Evolutionary conservation across 83 land plant species (phyloP).

Genomic region (Thuja plicata): DNA sequence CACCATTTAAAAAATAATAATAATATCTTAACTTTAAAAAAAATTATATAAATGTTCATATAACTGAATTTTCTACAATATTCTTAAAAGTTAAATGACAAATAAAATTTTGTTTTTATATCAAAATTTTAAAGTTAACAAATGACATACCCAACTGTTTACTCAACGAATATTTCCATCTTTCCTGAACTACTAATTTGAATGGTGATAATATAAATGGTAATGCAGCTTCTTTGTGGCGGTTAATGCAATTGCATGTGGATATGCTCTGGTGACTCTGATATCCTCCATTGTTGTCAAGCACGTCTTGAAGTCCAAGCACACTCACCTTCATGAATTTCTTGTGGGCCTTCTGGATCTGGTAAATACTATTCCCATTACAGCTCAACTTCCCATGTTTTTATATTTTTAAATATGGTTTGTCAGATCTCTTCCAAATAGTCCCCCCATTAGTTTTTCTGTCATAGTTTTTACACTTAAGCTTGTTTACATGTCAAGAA

Average conservation of each 20-base stretch:
- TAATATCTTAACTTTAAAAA: too few species aligned
- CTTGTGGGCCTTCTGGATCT: neutral
- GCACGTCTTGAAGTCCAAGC: neutral
- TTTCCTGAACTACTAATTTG: neutral
- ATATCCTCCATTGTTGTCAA: neutral
- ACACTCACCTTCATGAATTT: neutral
- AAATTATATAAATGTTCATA: too few species aligned
- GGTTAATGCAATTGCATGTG: conserved; percentile 38
- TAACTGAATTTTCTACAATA: too few species aligned
- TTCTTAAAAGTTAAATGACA: neutral
- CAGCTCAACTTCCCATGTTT: neutral
- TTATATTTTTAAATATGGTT: neutral
- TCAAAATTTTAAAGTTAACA: too few species aligned
- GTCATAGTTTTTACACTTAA: too few species aligned
- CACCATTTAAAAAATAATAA: too few species aligned
- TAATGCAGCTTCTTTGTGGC: conserved; percentile 56
- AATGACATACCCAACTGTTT: too few species aligned
- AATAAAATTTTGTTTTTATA: neutral
- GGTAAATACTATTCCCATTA: neutral
- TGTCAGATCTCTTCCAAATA: neutral
- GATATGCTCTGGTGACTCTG: conserved; percentile 29
- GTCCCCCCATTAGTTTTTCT: too few species aligned
- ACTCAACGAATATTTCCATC: neutral
- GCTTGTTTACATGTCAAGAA: too few species aligned
- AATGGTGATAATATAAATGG: neutral